Percentiles rank a stretch among this genome's conserved stretches.
These are phyloP conservation scores for Dioscorea zingiberensis DNA, from an alignment of 106 monocot genomes.

Conservation along the genomic window DNA sequence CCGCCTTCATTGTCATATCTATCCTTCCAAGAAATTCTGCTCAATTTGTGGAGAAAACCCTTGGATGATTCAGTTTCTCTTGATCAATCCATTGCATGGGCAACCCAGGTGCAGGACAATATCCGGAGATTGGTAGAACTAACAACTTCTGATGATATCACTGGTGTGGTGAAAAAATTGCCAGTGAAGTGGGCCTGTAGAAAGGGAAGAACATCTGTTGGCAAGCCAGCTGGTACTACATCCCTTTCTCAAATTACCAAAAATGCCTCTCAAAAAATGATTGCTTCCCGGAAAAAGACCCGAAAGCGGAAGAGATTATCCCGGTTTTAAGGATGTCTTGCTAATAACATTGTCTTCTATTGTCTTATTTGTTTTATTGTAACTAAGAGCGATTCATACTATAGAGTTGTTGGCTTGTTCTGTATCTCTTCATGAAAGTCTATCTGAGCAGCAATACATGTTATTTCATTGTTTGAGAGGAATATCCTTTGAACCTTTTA, in stretches of 20 bases:
- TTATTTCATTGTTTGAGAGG: too few species aligned
- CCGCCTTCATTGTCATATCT: conserved; percentile 43
- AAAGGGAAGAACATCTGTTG: conserved; percentile 58
- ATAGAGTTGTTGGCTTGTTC: too few species aligned
- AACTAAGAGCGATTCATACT: too few species aligned
- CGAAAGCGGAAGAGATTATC: conserved; percentile 60
- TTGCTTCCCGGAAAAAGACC: conserved; percentile 28
- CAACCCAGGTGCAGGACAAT: conserved; percentile 46
- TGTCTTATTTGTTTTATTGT: too few species aligned
- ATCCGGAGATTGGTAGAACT: conserved; percentile 57
- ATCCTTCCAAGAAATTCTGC: conserved; percentile 53
- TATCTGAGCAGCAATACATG: too few species aligned
- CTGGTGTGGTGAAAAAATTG: conserved; percentile 38
- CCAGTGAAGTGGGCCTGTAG: conserved; percentile 63
- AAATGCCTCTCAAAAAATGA: conserved; percentile 4
- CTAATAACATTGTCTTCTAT: too few species aligned
- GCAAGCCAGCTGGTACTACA: conserved; percentile 31
- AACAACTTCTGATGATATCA: conserved; percentile 42
- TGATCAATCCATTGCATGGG: conserved; percentile 79
- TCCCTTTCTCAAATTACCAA: conserved; percentile 9
- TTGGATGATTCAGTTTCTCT: conserved; percentile 74
- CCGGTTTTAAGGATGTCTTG: conserved; percentile 1
- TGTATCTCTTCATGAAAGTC: too few species aligned
- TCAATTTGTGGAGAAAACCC: conserved; percentile 56
- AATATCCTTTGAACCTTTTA: too few species aligned